phyloP scores from a whole-genome alignment of 164 flowering plant genomes.

The Piper betle region DNA sequence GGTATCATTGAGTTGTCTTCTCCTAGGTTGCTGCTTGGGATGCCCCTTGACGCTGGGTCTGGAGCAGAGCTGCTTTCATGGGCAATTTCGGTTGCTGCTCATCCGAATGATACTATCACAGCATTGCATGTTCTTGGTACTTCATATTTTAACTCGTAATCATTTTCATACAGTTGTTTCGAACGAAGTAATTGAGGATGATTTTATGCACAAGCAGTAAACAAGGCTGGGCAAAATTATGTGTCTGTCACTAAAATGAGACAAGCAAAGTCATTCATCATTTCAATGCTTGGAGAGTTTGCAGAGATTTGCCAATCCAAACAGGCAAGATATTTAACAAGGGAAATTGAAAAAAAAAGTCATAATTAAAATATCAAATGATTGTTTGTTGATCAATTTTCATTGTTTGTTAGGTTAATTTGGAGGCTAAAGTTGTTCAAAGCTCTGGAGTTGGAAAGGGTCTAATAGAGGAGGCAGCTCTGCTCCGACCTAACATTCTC shows the following conservation, averaged over 20 bases:
- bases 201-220: conserved; percentile 16
- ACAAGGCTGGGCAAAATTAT: conserved; percentile 24
- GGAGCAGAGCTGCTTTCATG: conserved; percentile 52
- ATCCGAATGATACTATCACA: conserved; percentile 45
- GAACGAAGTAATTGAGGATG: not conserved
- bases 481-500: conserved; percentile 36
- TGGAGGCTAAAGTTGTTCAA: conserved; percentile 60
- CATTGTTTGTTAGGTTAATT: conserved; percentile 34
- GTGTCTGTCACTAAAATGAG: conserved; percentile 28
- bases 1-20: conserved; percentile 24
- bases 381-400: not conserved
- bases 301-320: conserved; percentile 38
- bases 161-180: not conserved
- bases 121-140: conserved; percentile 68
- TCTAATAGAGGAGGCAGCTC: conserved; percentile 49
- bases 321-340: conserved; percentile 25
- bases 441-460: conserved; percentile 43
- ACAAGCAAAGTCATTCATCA: conserved; percentile 60
- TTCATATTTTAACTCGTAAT: not conserved
- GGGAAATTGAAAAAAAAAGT: no score
- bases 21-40: conserved; percentile 46
- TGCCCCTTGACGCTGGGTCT: conserved; percentile 35
- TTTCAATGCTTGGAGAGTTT: conserved; percentile 63
- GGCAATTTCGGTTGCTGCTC: conserved; percentile 51
- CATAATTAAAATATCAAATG: no score